Evolutionary conservation across 176 grass and related monocot species (phyloP).

Genomic region (Oryza meridionalis): DNA sequence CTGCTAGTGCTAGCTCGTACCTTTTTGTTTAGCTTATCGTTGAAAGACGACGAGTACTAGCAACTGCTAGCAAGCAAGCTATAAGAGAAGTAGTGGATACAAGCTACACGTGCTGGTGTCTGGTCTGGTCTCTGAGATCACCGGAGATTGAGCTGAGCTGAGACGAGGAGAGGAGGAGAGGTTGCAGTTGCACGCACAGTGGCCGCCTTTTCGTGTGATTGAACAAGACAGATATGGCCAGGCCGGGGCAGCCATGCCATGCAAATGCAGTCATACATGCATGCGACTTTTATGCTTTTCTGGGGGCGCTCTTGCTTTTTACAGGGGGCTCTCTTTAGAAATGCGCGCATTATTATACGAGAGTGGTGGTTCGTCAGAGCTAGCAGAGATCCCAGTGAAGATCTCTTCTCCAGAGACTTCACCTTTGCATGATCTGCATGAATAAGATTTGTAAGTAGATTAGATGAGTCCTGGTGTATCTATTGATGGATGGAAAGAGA

Average conservation of each 20-base stretch:
- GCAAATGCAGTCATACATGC: slow-evolving; percentile 32
- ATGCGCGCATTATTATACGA: neutral
- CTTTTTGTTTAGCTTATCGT: slow-evolving; percentile 10
- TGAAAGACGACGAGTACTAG: neutral
- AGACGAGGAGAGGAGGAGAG: neutral
- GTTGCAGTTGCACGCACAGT: neutral
- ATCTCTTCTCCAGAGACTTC: neutral
- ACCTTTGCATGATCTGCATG: slow-evolving; percentile 5
- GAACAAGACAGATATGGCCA: slow-evolving; percentile 50
- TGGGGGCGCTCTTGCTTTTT: slow-evolving; percentile 4
- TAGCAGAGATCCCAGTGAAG: slow-evolving; percentile 28
- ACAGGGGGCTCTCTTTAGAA: slow-evolving; percentile 17
- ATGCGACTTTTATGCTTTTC: slow-evolving; percentile 55
- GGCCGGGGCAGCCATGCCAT: slow-evolving; percentile 17
- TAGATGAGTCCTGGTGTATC: neutral
- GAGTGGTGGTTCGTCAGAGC: slow-evolving; percentile 14
- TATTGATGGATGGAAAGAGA: slow-evolving; percentile 1
- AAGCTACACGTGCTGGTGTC: slow-evolving; percentile 42
- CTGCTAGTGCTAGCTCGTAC: neutral
- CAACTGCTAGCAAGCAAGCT: neutral
- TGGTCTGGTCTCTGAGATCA: slow-evolving; percentile 7
- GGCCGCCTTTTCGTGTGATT: slow-evolving; percentile 50
- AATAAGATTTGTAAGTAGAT: neutral
- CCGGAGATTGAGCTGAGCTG: slow-evolving; percentile 11
- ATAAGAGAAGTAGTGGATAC: neutral